Base-by-base conservation (phyloP, 257 asterid genomes). In the Salvia splendens region DNA sequence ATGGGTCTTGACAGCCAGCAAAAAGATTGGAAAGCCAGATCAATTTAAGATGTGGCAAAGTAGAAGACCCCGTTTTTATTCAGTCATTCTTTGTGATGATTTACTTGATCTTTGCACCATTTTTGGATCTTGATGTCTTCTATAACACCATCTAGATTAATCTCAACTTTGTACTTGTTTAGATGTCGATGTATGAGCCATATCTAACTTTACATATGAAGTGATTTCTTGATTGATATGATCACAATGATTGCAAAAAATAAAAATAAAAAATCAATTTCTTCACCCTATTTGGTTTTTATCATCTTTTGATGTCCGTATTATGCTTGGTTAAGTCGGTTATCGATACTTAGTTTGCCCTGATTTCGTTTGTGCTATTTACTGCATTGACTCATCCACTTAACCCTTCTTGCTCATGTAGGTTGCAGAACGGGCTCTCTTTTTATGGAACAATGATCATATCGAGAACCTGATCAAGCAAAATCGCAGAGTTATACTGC, bases 361-460 rank as follows among this genome's bases (percentile, higher is more conserved):
- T 1, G 0, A 20, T 5, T 2, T 52, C 5, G 2, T n/a, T 47
- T 15, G 47, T 48, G 33, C 16, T 14, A 24, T 24, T 24, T 2
- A 24, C 30, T 24, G 30, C 30, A 24, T 24, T 24, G 30, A 1
- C 30, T 24, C 30, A 30, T 52, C 14, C 38, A 33, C 38, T 33
- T 33, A 24, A 33, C 38, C 38, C 38, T 2, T 2, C 45, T 0
- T 3, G 45, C n/a, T 58, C 47, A 17, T 36, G 36, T 81, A 87
- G 95, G 95, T 87, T 73, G 95, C 95, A 24, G 95, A 87, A 83
- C 80, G 95, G 81, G 89, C 92, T 32, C 86, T 87, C 68, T 85
- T 87, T 73, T 61, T 87, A 61, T 87, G 95, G 95, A 87, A 87
- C 80, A 85, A 87, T 4, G 87, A 85, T 59, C 95, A 85, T 60